phyloP scores from a whole-genome alignment of 129 eudicot genomes.

The Mikania micrantha region DNA sequence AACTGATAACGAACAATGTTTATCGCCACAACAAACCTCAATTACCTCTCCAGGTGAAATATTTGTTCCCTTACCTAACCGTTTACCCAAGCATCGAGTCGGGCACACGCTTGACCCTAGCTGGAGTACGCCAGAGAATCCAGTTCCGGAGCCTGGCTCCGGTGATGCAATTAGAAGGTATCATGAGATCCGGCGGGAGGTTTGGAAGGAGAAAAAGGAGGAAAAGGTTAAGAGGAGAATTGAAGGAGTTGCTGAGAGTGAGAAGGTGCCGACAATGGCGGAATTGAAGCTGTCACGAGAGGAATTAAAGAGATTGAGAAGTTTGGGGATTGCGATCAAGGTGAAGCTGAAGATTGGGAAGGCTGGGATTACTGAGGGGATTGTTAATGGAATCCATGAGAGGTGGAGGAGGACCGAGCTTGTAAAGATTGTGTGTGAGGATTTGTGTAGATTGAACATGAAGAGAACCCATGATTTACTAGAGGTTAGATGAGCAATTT shows the following conservation, averaged over 20 bases:
- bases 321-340: slow-evolving; percentile 59
- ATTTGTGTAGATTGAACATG: slow-evolving; percentile 80
- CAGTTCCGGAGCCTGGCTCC: slow-evolving; percentile 77
- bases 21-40: background rate
- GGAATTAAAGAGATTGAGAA: slow-evolving; percentile 67
- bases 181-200: slow-evolving; percentile 48
- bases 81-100: slow-evolving; percentile 65
- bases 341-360: slow-evolving; percentile 79
- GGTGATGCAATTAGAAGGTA: slow-evolving; percentile 54
- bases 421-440: slow-evolving; percentile 78
- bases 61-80: slow-evolving; percentile 61
- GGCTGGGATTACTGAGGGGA: slow-evolving; percentile 90
- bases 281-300: slow-evolving; percentile 51
- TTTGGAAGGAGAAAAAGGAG: slow-evolving; percentile 42
- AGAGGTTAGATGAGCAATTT: slow-evolving; percentile 52
- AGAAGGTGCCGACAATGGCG: slow-evolving; percentile 62
- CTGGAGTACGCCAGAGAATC: slow-evolving; percentile 89
- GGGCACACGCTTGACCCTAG: slow-evolving; percentile 93
- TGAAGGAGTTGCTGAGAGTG: slow-evolving; percentile 20
- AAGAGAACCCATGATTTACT: slow-evolving; percentile 86
- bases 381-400: slow-evolving; percentile 94
- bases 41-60: slow-evolving; percentile 64
- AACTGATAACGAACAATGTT: background rate
- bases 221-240: slow-evolving; percentile 36
- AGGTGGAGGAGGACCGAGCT: slow-evolving; percentile 78